These are phyloP conservation scores for Alternaria gaisen DNA, from an alignment of 2,329 filamentous ascomycete genomes.

Conservation along the genomic window DNA sequence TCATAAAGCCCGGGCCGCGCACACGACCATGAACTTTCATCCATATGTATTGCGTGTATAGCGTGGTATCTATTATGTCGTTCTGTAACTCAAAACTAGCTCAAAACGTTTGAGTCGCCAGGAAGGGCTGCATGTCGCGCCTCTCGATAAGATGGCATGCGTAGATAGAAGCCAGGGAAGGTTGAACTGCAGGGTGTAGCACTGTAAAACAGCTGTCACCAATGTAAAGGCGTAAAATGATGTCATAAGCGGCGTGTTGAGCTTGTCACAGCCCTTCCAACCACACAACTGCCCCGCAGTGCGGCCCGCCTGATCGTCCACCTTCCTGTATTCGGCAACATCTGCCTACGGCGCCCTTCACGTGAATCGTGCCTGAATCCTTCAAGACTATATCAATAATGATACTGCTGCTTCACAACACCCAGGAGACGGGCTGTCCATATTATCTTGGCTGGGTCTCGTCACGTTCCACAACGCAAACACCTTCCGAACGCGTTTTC, in stretches of 20 bases:
- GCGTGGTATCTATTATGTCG: too few relatives aligned
- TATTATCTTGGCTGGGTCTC: neutral
- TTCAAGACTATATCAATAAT: neutral
- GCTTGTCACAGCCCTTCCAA: neutral
- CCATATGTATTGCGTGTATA: too few relatives aligned
- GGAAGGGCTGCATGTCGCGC: too few relatives aligned
- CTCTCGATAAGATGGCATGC: too few relatives aligned
- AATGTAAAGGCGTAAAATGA: neutral
- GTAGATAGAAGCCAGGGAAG: too few relatives aligned
- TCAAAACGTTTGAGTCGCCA: too few relatives aligned
- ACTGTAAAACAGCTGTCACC: neutral
- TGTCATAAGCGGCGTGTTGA: neutral
- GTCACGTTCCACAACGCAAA: too few relatives aligned
- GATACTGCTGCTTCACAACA: neutral
- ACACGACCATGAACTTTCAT: too few relatives aligned
- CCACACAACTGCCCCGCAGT: neutral
- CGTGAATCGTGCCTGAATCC: neutral
- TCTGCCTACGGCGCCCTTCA: neutral
- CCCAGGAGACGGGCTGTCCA: neutral
- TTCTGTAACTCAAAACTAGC: too few relatives aligned
- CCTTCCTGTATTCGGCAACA: neutral
- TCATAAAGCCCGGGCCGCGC: too few relatives aligned
- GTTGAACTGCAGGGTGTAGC: neutral
- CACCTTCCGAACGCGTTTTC: too few relatives aligned
- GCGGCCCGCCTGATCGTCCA: constrained; percentile 4